phyloP scores from a whole-genome alignment of 441 rosid species.

The Eruca vesicaria region DNA sequence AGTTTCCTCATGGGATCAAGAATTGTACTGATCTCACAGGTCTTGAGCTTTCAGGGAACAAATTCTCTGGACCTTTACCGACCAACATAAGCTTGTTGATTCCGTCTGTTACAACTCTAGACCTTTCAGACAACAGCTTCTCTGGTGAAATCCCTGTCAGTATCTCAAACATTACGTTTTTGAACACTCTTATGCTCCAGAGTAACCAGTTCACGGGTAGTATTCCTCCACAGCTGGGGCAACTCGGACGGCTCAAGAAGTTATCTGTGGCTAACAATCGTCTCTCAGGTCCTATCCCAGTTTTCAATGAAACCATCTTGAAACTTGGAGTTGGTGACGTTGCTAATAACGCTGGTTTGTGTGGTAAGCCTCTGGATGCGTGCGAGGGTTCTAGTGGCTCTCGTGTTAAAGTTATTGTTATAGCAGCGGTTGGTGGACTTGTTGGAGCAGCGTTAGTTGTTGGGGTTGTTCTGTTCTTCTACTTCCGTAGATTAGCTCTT shows the following conservation, averaged over 20 bases:
- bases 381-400: conserved; percentile 36
- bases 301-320: background rate
- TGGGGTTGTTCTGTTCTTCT: conserved; percentile 52
- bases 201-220: conserved; percentile 53
- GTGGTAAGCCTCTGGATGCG: conserved; percentile 50
- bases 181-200: conserved; percentile 56
- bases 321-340: background rate
- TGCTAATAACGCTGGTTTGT: conserved; percentile 54
- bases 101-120: conserved; percentile 36
- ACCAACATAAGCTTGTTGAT: conserved; percentile 19
- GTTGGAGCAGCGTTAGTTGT: conserved; percentile 64
- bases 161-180: conserved; percentile 40
- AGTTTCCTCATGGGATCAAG: conserved; percentile 52
- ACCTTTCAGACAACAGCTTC: conserved; percentile 59
- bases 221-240: conserved; percentile 46
- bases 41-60: conserved; percentile 61
- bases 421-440: conserved; percentile 69
- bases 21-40: conserved; percentile 50
- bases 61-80: conserved; percentile 57
- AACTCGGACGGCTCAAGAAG: conserved; percentile 44
- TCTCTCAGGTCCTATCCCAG: conserved; percentile 53
- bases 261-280: conserved; percentile 57
- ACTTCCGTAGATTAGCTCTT: conserved; percentile 50
- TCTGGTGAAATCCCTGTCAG: conserved; percentile 46
- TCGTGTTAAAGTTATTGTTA: conserved; percentile 48